Base-by-base conservation (phyloP, 768 basidiomycete genomes). In the Tulasnella sp. region DNA sequence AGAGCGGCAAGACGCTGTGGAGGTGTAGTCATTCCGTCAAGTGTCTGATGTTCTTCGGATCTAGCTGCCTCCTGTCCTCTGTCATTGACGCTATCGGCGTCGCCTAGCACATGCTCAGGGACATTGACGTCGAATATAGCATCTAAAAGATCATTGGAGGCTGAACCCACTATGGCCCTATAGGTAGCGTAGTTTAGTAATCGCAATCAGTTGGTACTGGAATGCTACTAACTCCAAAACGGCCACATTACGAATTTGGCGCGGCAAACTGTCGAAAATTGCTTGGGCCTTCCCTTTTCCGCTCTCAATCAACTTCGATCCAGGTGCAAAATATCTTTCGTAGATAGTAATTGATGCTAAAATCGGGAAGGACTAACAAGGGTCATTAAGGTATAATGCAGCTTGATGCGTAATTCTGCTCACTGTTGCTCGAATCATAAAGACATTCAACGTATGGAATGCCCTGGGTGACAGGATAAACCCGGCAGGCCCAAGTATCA, bases 391-490 rank as follows among this genome's bases (percentile, higher is more conserved):
- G 27, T 58, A 19, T 46, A 53, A 28, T 3, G 20, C 24, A 24
- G 35, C 31, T 6, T 20, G 31, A 32, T 5, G 34, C 31, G 8
- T 12, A 2, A 22, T 28, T 6, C 5, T 20, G 24, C 73, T 45
- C 48, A 79, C 83, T 15, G 90, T 92, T 13, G 83, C 51, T 55
- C 78, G 83, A 64, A 95, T 89, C 45, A 89, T 70, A 62, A 89
- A 80, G 3, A 92, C 89, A 57, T 93, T 93, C 31, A 75, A 67
- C 1, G 80, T 73, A 60, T 95, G 91, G n/a, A 93, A 66, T 8
- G 76, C 71, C 32, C 86, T 75, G 2, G 89, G 86, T 3, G 80
- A 72, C 13, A 89, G 65, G 34, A 86, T 59, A 64, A 74, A 91
- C 57, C 80, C 81, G 22, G 81, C 71, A 10, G 90, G 87, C 62